phyloP scores from a whole-genome alignment of 164 flowering plant genomes.

The Chimonanthus praecox region DNA sequence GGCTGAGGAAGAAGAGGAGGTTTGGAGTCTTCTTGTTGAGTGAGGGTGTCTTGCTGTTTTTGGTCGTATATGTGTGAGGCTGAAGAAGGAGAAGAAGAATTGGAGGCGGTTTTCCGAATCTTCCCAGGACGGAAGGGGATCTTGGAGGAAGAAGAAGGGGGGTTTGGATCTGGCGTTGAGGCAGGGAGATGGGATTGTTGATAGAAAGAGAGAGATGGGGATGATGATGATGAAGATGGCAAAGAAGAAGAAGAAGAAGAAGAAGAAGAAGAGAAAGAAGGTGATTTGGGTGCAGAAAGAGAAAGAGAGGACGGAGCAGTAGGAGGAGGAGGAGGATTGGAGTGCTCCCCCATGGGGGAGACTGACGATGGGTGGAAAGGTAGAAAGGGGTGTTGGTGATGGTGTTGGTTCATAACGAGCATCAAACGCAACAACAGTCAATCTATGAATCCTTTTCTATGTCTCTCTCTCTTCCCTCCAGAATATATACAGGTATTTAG shows the following conservation, averaged over 20 bases:
- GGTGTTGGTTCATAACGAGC: background rate
- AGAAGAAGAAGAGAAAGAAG: background rate
- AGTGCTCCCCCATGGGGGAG: constrained; percentile 3
- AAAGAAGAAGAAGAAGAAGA: background rate
- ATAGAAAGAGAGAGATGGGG: background rate
- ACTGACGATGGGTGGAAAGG: background rate
- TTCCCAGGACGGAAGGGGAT: constrained; percentile 79
- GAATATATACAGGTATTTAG: too few species aligned
- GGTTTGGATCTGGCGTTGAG: constrained; percentile 7
- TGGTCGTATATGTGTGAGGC: background rate
- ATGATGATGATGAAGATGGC: background rate
- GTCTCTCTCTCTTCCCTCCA: background rate
- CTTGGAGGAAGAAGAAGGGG: constrained; percentile 41
- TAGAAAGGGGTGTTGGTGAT: background rate
- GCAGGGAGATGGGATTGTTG: constrained; percentile 14
- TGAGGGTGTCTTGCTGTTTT: background rate
- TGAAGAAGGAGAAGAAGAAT: constrained; percentile 3
- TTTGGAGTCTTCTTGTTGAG: background rate
- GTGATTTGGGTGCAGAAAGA: background rate
- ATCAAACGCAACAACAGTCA: background rate
- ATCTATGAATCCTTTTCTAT: background rate
- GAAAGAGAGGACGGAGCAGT: background rate
- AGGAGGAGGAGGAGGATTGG: background rate
- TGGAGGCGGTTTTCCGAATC: constrained; percentile 56
- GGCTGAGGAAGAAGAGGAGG: constrained; percentile 19